Conservation (phyloP, 352 stramenopile species). For the Globisporangium irregulare region DNA sequence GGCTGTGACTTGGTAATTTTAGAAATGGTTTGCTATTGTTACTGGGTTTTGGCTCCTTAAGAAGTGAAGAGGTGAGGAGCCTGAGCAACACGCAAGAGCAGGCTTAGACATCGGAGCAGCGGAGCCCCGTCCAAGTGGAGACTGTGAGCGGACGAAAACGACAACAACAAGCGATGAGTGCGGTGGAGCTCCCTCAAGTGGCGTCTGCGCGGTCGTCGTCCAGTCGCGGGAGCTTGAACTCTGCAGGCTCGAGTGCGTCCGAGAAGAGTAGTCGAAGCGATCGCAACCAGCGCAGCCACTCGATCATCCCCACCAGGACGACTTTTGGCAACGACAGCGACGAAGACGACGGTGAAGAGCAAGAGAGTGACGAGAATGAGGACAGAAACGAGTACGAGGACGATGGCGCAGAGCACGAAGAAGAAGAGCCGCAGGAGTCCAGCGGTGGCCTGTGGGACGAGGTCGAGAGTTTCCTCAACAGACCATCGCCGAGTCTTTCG, state of each 20-base stretch:
- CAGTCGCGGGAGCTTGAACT: conserved; percentile 39
- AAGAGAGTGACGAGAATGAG: conserved; percentile 22
- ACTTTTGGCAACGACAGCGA: conserved; percentile 4
- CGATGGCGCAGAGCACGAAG: conserved; percentile 14
- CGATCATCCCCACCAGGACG: background rate
- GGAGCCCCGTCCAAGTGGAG: background rate
- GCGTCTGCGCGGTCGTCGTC: conserved; percentile 41
- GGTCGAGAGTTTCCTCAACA: conserved; percentile 74
- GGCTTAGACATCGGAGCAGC: background rate
- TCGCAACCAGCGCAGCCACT: conserved; percentile 24
- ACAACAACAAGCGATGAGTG: conserved; percentile 30
- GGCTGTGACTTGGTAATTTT: background rate
- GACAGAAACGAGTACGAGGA: conserved; percentile 22
- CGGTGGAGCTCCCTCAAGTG: conserved; percentile 53
- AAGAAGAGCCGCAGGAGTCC: conserved; percentile 38
- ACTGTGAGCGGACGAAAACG: background rate
- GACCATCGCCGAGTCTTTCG: conserved; percentile 56
- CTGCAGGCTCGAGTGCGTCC: conserved; percentile 37
- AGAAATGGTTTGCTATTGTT: background rate
- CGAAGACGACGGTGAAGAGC: conserved; percentile 11
- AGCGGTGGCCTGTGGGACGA: conserved; percentile 60
- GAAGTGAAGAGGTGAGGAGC: background rate
- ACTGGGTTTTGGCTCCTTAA: background rate
- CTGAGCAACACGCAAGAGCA: background rate
- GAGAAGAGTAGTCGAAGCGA: conserved; percentile 34